Percentiles rank a stretch among this genome's conserved stretches.
These are phyloP conservation scores for Ambrosia artemisiifolia DNA, from an alignment of 129 eudicot species.

Conservation along the genomic window DNA sequence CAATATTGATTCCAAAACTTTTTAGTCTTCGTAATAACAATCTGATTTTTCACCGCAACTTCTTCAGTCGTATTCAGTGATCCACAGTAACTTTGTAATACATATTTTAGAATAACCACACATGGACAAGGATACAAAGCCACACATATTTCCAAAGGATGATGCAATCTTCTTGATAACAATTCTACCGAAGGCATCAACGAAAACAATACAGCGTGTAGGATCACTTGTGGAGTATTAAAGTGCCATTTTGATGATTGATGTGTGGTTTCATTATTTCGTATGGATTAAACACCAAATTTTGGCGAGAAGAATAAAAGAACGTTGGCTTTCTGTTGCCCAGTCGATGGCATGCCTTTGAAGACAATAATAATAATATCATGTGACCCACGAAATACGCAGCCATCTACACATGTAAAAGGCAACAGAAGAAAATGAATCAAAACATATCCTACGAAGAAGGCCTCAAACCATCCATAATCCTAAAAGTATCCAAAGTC, in stretches of 20 bases:
- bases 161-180: conserved; percentile 4
- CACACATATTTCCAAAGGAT: conserved; percentile 1
- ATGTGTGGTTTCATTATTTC: conserved; percentile 8
- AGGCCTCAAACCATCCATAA: not conserved
- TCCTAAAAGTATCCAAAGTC: not conserved
- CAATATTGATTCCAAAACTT: not conserved
- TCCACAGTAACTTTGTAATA: conserved; percentile 2
- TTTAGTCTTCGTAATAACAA: conserved; percentile 8
- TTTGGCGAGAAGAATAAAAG: conserved; percentile 15
- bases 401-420: conserved; percentile 54
- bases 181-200: conserved; percentile 4
- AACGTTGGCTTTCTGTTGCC: conserved; percentile 21
- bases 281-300: conserved; percentile 1
- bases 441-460: conserved; percentile 18
- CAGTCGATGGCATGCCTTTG: conserved; percentile 31
- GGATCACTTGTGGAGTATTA: conserved; percentile 9
- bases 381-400: conserved; percentile 31
- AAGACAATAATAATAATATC: conserved; percentile 28
- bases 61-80: conserved; percentile 3
- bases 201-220: conserved; percentile 8
- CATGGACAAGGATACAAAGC: not conserved
- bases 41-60: not conserved
- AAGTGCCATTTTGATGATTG: not conserved
- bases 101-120: conserved; percentile 4
- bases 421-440: conserved; percentile 23